Evolutionary conservation across 805 yeast species (phyloP), one percentile per base, ranked within the genome.

Genomic region (Tetrapisispora pingtungensis): DNA sequence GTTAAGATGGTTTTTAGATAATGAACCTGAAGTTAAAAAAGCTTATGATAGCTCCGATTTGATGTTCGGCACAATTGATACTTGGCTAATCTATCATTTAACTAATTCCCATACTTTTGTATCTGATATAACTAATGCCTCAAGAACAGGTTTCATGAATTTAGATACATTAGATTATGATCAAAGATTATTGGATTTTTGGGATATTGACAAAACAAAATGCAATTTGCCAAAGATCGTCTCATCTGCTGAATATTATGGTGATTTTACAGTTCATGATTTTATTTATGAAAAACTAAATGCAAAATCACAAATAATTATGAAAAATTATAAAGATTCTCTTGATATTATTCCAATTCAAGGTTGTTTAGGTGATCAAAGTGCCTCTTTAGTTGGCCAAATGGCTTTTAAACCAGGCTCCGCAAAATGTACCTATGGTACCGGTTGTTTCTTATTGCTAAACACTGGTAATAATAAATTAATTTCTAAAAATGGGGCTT

Each of bases 361-460:
- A 54, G 96, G 96, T 37, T 85, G 95, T 66, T 71, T 89, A 27
- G 97, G 97, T 47, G 97, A 89, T 67, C 97, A 89, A 69, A 78
- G 89, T 45, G 87, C 96, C 2, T 93, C 97, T 1, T 66, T 90
- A 48, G 95, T 88, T 41, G 97, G 97, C 32, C 96, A 89, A 65
- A 66, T 85, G 64, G 96, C 96, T 1, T 77, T 87, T 56, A 72
- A 76, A 50, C 73, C 77, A 36, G 96, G 96, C 45, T 78, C 82
- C 37, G 96, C 96, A 37, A 89, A 89, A 66, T 87, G 95, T 72
- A 89, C 97, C 10, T 89, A 88, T 58, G 97, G 97, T 50, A 89
- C 97, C 1, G 97, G 97, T 49, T 85, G 95, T 62, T 89, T 89
- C 71, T 66, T 89, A 49, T 71, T 90, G 50, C 86, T 83, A 72